phyloP scores from a whole-genome alignment of 2,329 filamentous ascomycete species.

The Microcyclosporella mali region DNA sequence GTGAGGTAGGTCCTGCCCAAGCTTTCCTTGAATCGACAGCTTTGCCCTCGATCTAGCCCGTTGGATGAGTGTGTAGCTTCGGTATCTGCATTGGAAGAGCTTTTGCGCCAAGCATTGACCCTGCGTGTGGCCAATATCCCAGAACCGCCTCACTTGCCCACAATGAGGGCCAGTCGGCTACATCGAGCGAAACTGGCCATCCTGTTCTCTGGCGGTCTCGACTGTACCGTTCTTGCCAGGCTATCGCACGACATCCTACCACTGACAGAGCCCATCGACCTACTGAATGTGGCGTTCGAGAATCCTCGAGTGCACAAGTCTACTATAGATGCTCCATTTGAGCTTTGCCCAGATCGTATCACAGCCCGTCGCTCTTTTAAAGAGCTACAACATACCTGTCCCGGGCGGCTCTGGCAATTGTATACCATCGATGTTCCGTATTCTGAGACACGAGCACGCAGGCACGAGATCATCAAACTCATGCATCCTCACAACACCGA shows the following conservation, averaged over 20 bases:
- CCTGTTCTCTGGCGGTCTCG: constrained; percentile 88
- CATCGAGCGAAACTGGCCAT: constrained; percentile 58
- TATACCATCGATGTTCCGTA: constrained; percentile 81
- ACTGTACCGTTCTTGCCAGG: constrained; percentile 82
- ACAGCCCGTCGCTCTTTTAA: constrained; percentile 74
- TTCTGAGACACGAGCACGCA: constrained; percentile 62
- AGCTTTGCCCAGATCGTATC: constrained; percentile 81
- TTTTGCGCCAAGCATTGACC: constrained; percentile 24
- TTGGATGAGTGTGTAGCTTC: constrained; percentile 19
- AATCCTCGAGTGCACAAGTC: constrained; percentile 63
- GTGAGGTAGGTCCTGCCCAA: constrained; percentile 30
- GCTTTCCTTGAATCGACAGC: constrained; percentile 24
- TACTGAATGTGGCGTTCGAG: constrained; percentile 95
- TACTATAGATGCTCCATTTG: constrained; percentile 50
- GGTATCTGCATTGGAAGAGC: constrained; percentile 19
- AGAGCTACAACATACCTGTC: constrained; percentile 67
- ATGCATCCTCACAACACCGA: constrained; percentile 95
- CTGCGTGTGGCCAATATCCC: constrained; percentile 57
- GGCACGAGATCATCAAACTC: constrained; percentile 62
- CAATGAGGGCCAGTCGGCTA: neutral
- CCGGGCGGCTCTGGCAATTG: constrained; percentile 71
- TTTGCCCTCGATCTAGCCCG: constrained; percentile 3
- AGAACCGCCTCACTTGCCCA: constrained; percentile 20
- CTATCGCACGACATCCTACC: constrained; percentile 72
- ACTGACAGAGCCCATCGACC: constrained; percentile 63